Percentiles rank a stretch among this genome's conserved stretches.
These are phyloP conservation scores for Rubia balearica DNA, from an alignment of 305 asterid genomes.

Conservation along the genomic window DNA sequence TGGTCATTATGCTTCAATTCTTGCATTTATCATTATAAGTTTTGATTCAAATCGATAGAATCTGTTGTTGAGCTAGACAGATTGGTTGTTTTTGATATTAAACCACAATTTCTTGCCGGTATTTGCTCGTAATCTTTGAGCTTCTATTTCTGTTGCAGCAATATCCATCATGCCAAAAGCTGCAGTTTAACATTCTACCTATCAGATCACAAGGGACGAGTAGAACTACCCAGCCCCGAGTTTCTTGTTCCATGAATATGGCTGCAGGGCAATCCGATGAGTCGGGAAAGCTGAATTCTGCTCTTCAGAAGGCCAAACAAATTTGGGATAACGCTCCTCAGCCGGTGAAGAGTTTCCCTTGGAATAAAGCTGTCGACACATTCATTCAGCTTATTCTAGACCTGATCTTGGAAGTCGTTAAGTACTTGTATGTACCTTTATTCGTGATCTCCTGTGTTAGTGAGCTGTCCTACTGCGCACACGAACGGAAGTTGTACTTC, in stretches of 20 bases:
- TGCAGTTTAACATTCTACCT: conserved; percentile 28
- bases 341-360: conserved; percentile 76
- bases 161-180: conserved; percentile 24
- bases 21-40: background rate
- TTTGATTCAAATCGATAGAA: background rate
- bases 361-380: conserved; percentile 61
- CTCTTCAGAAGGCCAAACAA: conserved; percentile 47
- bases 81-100: background rate
- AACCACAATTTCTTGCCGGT: background rate
- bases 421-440: conserved; percentile 55
- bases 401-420: conserved; percentile 47
- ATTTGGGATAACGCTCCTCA: conserved; percentile 69
- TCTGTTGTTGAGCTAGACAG: background rate
- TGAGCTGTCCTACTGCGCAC: conserved; percentile 91
- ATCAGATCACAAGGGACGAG: conserved; percentile 29
- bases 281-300: conserved; percentile 34
- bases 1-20: background rate
- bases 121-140: background rate
- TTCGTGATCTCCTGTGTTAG: conserved; percentile 57
- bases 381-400: conserved; percentile 69
- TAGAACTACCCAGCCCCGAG: conserved; percentile 24
- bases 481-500: conserved; percentile 68
- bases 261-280: conserved; percentile 53
- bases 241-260: conserved; percentile 52
- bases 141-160: conserved; percentile 31